These are phyloP conservation scores for Lachancea quebecensis DNA, from an alignment of 805 yeast species.

Conservation along the genomic window DNA sequence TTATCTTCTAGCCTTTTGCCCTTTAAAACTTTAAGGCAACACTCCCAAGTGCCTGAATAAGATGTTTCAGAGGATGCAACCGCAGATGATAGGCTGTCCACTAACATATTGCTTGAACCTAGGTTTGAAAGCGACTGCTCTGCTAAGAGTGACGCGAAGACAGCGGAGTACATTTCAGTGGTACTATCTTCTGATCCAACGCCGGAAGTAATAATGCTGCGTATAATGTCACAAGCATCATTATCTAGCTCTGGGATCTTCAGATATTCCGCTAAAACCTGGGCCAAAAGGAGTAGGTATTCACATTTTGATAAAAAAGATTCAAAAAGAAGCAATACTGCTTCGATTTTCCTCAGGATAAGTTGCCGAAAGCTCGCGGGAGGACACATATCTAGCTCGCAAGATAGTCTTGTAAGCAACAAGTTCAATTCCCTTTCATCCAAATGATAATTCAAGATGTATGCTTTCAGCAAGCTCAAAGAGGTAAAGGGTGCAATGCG, in stretches of 20 bases:
- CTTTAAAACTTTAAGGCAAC: conserved; percentile 13
- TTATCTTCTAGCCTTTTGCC: conserved; percentile 7
- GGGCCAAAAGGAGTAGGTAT: conserved; percentile 7
- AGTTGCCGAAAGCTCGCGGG: background rate
- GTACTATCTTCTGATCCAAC: conserved; percentile 1
- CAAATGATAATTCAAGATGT: background rate
- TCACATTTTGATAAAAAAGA: conserved; percentile 1
- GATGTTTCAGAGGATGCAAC: background rate
- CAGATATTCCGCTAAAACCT: conserved; percentile 11
- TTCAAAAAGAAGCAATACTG: conserved; percentile 13
- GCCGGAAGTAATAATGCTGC: conserved; percentile 8
- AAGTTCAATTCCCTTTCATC: conserved; percentile 9
- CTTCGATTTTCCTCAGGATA: conserved; percentile 18
- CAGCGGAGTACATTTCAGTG: conserved; percentile 11
- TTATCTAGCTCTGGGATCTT: conserved; percentile 9
- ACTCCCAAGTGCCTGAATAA: conserved; percentile 9
- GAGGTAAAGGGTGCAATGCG: conserved; percentile 10
- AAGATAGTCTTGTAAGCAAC: conserved; percentile 13
- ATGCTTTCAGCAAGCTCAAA: conserved; percentile 5
- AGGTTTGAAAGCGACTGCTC: background rate
- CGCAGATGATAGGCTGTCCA: background rate
- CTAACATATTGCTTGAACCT: background rate
- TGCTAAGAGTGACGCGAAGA: conserved; percentile 11
- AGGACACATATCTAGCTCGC: background rate
- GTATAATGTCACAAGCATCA: conserved; percentile 13